Evolutionary conservation across 225 moss, liverwort and hornwort species (phyloP).

Genomic region (Sphagnum tenellum): DNA sequence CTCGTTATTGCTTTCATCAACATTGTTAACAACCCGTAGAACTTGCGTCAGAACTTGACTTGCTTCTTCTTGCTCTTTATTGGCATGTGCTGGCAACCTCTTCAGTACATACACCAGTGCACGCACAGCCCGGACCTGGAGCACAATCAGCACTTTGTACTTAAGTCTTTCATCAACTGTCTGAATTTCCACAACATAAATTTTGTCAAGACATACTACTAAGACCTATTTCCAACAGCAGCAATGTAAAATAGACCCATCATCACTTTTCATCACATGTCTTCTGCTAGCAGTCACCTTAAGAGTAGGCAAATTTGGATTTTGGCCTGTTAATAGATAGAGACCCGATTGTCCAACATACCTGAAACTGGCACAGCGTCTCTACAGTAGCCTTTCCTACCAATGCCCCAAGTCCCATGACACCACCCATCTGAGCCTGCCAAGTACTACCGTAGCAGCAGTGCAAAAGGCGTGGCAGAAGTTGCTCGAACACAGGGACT

Average conservation of each 20-base stretch:
- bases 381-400: conserved; percentile 99
- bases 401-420: conserved; percentile 95
- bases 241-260: no score
- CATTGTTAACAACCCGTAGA: conserved; percentile 93
- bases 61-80: conserved; percentile 96
- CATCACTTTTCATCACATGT: no score
- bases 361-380: conserved; percentile 91
- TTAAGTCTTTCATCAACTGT: no score
- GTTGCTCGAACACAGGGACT: conserved; percentile 98
- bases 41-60: conserved; percentile 99
- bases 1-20: conserved; percentile 96
- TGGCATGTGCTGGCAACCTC: conserved; percentile 92
- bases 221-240: no score
- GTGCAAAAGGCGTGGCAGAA: conserved; percentile 95
- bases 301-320: no score
- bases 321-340: no score
- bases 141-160: not conserved
- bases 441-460: conserved; percentile 99
- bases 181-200: no score
- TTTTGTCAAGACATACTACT: no score
- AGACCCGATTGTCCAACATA: not conserved
- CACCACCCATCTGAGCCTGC: conserved; percentile 99
- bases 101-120: conserved; percentile 94
- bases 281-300: no score
- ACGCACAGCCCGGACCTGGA: conserved; percentile 81